Conservation (phyloP, 106 monocot species). For the Allium cepa region DNA sequence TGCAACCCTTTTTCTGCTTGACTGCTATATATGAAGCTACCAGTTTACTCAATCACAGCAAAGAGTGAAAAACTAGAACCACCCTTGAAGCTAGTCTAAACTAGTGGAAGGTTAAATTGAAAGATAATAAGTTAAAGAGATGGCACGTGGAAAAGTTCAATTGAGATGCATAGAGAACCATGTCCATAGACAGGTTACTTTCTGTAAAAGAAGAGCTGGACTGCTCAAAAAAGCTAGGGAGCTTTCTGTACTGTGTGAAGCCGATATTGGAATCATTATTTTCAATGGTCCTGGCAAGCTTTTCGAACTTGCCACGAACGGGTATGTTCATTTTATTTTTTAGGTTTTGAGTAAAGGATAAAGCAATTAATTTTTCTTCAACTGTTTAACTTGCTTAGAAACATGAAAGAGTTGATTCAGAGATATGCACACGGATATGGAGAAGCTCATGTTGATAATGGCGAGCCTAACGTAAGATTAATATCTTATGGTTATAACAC, state of each 20-base stretch:
- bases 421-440: constrained; percentile 5
- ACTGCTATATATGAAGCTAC: too few species aligned
- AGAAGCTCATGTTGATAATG: constrained; percentile 5
- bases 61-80: constrained; percentile 7
- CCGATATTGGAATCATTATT: constrained; percentile 56
- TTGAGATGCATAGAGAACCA: constrained; percentile 52
- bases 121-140: neutral
- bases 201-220: constrained; percentile 65
- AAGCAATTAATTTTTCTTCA: neutral
- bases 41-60: too few species aligned
- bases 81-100: constrained; percentile 83
- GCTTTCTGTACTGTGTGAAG: constrained; percentile 64
- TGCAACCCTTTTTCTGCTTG: too few species aligned
- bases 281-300: constrained; percentile 64
- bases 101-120: constrained; percentile 64
- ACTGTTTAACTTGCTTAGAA: constrained; percentile 1
- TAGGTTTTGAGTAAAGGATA: neutral
- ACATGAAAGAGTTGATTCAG: constrained; percentile 16
- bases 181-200: constrained; percentile 60
- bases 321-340: constrained; percentile 19
- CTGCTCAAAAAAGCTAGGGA: constrained; percentile 73
- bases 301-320: constrained; percentile 59
- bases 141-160: constrained; percentile 62
- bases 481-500: neutral
- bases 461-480: neutral